Evolutionary conservation across 208 protist genomes (phyloP).

Genomic region (Crithidia brevicula): DNA sequence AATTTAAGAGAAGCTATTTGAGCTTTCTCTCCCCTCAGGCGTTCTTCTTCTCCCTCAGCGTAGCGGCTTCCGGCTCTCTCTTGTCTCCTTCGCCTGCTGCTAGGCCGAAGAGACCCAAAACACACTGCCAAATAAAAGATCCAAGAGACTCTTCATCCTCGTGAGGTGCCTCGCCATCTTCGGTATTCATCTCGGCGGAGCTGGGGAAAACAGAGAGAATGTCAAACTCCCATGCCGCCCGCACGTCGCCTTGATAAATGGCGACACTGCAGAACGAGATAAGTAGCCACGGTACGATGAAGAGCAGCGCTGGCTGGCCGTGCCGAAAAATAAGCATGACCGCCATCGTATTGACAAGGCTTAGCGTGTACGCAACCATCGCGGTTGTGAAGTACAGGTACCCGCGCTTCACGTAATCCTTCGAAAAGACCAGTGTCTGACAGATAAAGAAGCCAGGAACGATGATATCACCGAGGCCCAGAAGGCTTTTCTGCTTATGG

Average conservation of each 20-base stretch:
- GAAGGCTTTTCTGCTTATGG: conserved; percentile 82
- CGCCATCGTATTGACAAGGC: conserved; percentile 93
- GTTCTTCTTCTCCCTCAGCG: conserved; percentile 40
- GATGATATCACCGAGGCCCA: conserved; percentile 97
- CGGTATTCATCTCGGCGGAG: conserved; percentile 5
- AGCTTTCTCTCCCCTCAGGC: conserved; percentile 2
- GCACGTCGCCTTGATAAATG: conserved; percentile 69
- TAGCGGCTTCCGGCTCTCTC: conserved; percentile 6
- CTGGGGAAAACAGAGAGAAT: conserved; percentile 27
- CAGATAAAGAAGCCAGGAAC: conserved; percentile 96
- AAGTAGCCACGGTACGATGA: conserved; percentile 91
- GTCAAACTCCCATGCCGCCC: conserved; percentile 57
- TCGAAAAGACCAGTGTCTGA: conserved; percentile 94
- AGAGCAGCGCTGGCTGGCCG: conserved; percentile 94
- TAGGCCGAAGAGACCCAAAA: conserved; percentile 54
- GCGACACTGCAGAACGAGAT: conserved; percentile 59
- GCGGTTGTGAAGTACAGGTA: conserved; percentile 89
- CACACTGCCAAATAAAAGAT: conserved; percentile 22
- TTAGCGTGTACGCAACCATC: conserved; percentile 89
- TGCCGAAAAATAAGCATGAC: conserved; percentile 96
- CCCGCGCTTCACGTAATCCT: conserved; percentile 54
- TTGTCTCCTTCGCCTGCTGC: conserved; percentile 25
- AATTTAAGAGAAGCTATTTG: not conserved
- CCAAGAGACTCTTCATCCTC: conserved; percentile 36
- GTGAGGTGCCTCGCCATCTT: conserved; percentile 6